Base-by-base conservation (phyloP, 148 eudicot species). In the Fallopia convolvulus region DNA sequence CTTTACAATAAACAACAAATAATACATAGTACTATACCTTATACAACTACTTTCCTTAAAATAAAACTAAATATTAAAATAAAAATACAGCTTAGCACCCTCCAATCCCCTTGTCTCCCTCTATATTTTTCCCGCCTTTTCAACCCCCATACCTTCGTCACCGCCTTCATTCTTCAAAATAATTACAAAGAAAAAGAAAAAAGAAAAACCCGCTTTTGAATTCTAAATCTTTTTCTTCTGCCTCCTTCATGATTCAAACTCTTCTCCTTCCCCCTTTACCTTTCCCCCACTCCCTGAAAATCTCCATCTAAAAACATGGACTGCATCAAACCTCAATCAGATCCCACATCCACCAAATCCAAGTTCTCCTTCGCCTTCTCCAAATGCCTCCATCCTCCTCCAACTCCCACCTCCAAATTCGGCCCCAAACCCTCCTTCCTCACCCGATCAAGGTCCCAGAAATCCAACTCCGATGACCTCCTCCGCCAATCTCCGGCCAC, bases 301-400 rank as follows among this genome's bases (percentile, higher is more conserved):
- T 4, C 70, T 65, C 18, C 40, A 1, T 32, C 44, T 68, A 14
- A 33, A 36, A 26, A 17, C n/a, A 68, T 68, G 72, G 72, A 68
- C 72, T 68, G 72, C 44, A 15, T 68, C 72, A 68, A 68, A 36
- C 72, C 72, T 46, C 39, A 10, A 5, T 68, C 72, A 15, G 44
- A 68, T 0, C 72, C 44, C n/a, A 33, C 72, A 3, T 5, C 72
- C 20, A 15, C 72, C 44, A 68, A 68, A 36, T 33, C 72, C 44
- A 68, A 68, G 21, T 68, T 68, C 72, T 68, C 72, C 21, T 68
- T 68, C 46, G 44, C 72, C 72, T 82, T 91, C 55, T 88, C 89
- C 36, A 89, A 83, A 82, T 85, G 87, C 15, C 58, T 85, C 6
- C 80, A 85, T 42, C 87, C 87, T 20, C 85, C 79, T 79, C 87